Base-by-base conservation (phyloP, 192 early-diverging fungal species). In the Umbelopsis sp. region DNA sequence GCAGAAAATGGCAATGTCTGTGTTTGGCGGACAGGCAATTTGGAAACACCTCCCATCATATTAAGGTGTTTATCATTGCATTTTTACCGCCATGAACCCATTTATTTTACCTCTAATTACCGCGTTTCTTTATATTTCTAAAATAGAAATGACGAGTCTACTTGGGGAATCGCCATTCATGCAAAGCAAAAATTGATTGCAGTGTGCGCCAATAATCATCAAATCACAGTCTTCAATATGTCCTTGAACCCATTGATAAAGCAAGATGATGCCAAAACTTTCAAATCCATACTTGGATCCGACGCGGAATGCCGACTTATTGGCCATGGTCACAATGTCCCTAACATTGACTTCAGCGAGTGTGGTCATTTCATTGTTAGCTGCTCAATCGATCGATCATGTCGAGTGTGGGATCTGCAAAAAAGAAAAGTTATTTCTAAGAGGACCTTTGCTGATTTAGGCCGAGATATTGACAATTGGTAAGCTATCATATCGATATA, bases 311-410 rank as follows among this genome's bases (percentile, higher is more conserved):
- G 79, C 26, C 67, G 73, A 16, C 72, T 90, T 7, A 20, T 36
- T 10, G 90, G 90, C 0, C 90, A 91, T 69, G 70, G 65, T 9
- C 81, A 91, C 65, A 91, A 91, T 75, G 82, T 91, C 26, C 90
- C 90, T 0, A 80, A 75, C 31, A 78, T 91, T 21, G 72, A 77
- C 10, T 89, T 91, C 54, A 85, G 79, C 62, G 43, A 70, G 3
- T 85, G 86, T 25, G 90, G 88, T 11, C 34, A 50, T 14, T 91
- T 81, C 74, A 21, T 91, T 14, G 88, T 82, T 14, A 84, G 80
- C 3, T 75, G 85, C 20, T 87, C 85, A 20, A 80, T 91, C 12
- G 90, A 88, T 71, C 38, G 43, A 0, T 79, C 80, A 12, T 88
- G 86, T 76, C 72, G 82, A 24, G 59, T 87, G 0, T 89, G 87